These are phyloP conservation scores for Hyaloraphidium curvatum DNA, from an alignment of 192 early-diverging fungal species.

Conservation along the genomic window DNA sequence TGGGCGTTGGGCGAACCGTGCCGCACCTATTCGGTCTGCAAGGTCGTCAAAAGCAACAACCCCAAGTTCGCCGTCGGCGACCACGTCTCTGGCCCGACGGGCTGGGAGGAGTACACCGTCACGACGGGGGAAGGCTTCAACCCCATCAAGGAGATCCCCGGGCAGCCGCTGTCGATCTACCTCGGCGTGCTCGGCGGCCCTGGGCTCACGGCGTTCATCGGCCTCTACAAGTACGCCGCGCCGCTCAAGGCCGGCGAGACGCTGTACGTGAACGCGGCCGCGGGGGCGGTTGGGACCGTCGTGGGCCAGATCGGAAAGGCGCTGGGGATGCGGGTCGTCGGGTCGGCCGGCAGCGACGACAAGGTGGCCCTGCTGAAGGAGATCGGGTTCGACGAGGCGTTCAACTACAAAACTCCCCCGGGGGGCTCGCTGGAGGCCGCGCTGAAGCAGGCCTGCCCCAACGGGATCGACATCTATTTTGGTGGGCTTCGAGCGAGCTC, in stretches of 20 bases:
- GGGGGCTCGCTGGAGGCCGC: slow-evolving; percentile 16
- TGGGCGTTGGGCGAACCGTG: slow-evolving; percentile 44
- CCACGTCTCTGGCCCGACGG: slow-evolving; percentile 31
- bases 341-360: slow-evolving; percentile 62
- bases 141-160: slow-evolving; percentile 13
- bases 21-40: slow-evolving; percentile 31
- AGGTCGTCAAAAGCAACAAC: slow-evolving; percentile 44
- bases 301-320: slow-evolving; percentile 34
- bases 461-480: slow-evolving; percentile 76
- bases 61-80: slow-evolving; percentile 37
- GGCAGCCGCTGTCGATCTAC: slow-evolving; percentile 20
- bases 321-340: slow-evolving; percentile 33
- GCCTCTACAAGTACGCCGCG: slow-evolving; percentile 38
- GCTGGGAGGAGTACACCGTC: slow-evolving; percentile 41
- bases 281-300: slow-evolving; percentile 52
- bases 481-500: slow-evolving; percentile 36
- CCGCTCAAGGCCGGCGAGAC: slow-evolving; percentile 71
- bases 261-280: slow-evolving; percentile 58
- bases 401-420: slow-evolving; percentile 73
- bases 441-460: slow-evolving; percentile 40
- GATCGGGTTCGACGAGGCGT: slow-evolving; percentile 58
- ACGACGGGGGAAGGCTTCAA: slow-evolving; percentile 9
- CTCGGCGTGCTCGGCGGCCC: slow-evolving; percentile 38
- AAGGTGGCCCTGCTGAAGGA: slow-evolving; percentile 50
- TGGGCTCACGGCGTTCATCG: slow-evolving; percentile 50